A percentile compares a stretch with the other conserved stretches of the same genome.
Conservation (phyloP, 495 filamentous ascomycete species). For the Trichoderma reesei region DNA sequence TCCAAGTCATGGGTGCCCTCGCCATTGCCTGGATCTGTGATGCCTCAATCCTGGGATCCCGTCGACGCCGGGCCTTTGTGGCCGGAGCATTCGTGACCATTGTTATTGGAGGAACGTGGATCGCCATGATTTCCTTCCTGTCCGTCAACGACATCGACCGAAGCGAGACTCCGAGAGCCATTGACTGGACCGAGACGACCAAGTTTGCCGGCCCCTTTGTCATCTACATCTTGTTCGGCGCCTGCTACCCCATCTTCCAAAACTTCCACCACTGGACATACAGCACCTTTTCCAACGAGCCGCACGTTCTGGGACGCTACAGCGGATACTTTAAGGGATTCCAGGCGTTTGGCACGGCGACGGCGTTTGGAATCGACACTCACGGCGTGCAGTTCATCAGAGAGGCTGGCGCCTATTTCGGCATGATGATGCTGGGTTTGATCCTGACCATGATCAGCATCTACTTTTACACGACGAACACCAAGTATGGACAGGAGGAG, state of each 20-base stretch:
- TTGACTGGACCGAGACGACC: constrained; percentile 1
- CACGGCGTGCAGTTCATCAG: constrained; percentile 6
- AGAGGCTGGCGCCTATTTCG: not conserved
- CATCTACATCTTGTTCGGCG: constrained; percentile 3
- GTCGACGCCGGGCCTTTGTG: not conserved
- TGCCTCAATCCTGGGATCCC: not conserved
- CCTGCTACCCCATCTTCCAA: constrained; percentile 5
- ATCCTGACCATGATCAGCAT: not conserved
- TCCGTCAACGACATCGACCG: constrained; percentile 4
- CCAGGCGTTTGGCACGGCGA: constrained; percentile 2
- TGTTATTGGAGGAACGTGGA: constrained; percentile 7
- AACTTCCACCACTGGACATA: constrained; percentile 8
- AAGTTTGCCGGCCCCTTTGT: constrained; percentile 6
- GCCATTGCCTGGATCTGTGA: constrained; percentile 2
- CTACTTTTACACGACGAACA: not conserved
- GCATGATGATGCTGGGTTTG: not conserved
- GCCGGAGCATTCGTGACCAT: not conserved
- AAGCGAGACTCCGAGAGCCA: not conserved
- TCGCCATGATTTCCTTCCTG: constrained; percentile 1
- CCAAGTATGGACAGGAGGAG: not conserved
- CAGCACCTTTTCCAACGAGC: constrained; percentile 7
- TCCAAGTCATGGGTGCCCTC: constrained; percentile 4
- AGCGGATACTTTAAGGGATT: constrained; percentile 5
- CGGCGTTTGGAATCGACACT: constrained; percentile 3
- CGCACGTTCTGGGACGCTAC: not conserved